Percentiles rank a stretch among this genome's conserved stretches.
Conservation (phyloP, 495 filamentous ascomycete genomes). For the Neurospora sp. region DNA sequence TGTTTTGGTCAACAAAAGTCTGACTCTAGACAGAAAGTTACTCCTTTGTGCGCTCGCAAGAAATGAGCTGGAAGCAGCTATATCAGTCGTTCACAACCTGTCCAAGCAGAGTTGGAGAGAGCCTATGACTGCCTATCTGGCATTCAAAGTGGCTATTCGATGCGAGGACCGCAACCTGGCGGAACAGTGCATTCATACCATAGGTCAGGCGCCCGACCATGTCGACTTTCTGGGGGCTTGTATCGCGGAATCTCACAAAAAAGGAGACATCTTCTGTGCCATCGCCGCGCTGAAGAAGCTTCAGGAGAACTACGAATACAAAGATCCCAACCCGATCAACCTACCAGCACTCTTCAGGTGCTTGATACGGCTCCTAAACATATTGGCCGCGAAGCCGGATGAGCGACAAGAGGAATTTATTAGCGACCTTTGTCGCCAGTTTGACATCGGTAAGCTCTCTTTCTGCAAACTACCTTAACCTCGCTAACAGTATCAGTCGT, state of each 20-base stretch:
- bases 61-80: constrained; percentile 42
- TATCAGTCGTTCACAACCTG: constrained; percentile 49
- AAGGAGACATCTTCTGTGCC: constrained; percentile 48
- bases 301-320: constrained; percentile 43
- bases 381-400: constrained; percentile 37
- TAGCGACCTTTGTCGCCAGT: not conserved
- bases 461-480: not conserved
- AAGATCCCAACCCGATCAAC: constrained; percentile 43
- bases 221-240: constrained; percentile 65
- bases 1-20: not conserved
- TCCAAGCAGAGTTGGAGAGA: constrained; percentile 45
- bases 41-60: constrained; percentile 54
- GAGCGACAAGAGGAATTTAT: constrained; percentile 6
- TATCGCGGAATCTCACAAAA: constrained; percentile 60
- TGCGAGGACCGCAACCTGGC: constrained; percentile 49
- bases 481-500: constrained; percentile 28
- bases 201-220: constrained; percentile 37
- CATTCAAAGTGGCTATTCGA: constrained; percentile 63
- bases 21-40: constrained; percentile 47
- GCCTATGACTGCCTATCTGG: constrained; percentile 57
- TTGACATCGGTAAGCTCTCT: not conserved
- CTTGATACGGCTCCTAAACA: constrained; percentile 48
- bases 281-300: constrained; percentile 49
- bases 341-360: constrained; percentile 59
- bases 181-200: constrained; percentile 41